These are phyloP conservation scores for Suhomyces bolitotheri DNA, from an alignment of 1,139 yeast species.

Conservation along the genomic window DNA sequence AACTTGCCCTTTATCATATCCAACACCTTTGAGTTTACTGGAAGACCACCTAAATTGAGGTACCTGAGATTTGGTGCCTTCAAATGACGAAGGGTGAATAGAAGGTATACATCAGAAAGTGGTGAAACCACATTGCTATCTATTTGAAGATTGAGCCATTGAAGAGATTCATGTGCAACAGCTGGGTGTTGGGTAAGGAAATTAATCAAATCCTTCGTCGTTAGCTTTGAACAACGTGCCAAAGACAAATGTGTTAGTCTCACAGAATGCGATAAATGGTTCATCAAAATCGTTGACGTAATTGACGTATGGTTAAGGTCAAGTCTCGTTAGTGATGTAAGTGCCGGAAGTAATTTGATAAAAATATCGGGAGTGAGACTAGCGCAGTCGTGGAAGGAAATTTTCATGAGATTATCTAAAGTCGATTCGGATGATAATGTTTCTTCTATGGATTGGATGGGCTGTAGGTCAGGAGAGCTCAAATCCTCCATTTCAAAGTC, in stretches of 20 bases:
- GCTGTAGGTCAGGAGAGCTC: conserved; percentile 4
- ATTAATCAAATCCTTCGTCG: conserved; percentile 71
- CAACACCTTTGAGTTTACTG: conserved; percentile 57
- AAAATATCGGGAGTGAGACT: conserved; percentile 63
- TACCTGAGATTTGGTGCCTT: conserved; percentile 54
- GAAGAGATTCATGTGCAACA: conserved; percentile 52
- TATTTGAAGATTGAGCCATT: conserved; percentile 77
- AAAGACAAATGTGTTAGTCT: conserved; percentile 75
- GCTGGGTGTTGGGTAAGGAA: conserved; percentile 77
- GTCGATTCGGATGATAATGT: neutral
- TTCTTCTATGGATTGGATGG: neutral
- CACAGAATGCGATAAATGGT: conserved; percentile 52
- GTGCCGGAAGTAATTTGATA: conserved; percentile 55
- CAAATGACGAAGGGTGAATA: conserved; percentile 55
- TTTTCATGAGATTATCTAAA: conserved; percentile 41
- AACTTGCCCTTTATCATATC: conserved; percentile 56
- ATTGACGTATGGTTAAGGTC: conserved; percentile 85
- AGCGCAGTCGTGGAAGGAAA: conserved; percentile 88
- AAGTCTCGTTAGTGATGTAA: conserved; percentile 62
- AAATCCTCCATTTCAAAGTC: conserved; percentile 11
- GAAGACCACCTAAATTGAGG: conserved; percentile 75
- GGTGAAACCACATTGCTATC: conserved; percentile 70
- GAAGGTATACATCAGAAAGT: conserved; percentile 57
- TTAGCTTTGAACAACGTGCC: conserved; percentile 74
- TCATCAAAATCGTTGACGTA: conserved; percentile 52